Base-by-base conservation (phyloP, 306 rosid genomes). In the Corylus heterophylla region DNA sequence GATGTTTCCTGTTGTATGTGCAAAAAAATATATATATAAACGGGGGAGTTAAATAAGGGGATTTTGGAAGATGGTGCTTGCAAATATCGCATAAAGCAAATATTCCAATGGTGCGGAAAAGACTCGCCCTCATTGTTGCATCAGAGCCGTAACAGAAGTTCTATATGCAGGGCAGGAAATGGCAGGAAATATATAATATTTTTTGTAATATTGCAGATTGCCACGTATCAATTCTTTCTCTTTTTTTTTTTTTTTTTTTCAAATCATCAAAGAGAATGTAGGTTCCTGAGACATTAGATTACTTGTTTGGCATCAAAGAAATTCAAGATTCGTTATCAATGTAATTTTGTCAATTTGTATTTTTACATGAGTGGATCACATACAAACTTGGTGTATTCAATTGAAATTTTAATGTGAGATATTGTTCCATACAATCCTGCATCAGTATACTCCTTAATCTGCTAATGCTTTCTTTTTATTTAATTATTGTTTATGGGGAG, bases 21-120 rank as follows among this genome's bases (percentile, higher is more conserved):
- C 88, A 47, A 61, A 85, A 69, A 74, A 67, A 68, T 22, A 31
- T 31, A 29, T 78, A 76, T 77, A 76, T 75, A 74, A 83, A 79
- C 75, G 79, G 81, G 79, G 81, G 72, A 85, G 78, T 55, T 76
- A 78, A 87, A 81, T 79, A 85, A 81, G 90, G 81, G 71, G 49
- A 79, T 82, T 55, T 74, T 54, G 56, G 88, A 77, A 81, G 72
- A 72, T 70, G 77, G 83, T 76, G 78, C 51, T 47, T 74, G 63
- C 77, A 66, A 58, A 79, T 76, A 81, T 68, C 84, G 78, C 78
- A 77, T 51, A 85, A 81, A 72, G 79, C 83, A 51, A 50, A 71
- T 74, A 79, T 73, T 79, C 82, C 82, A 71, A 27, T 79, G 83
- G 69, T 77, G 73, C 81, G 50, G n/a, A 73, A 81, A 68, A 80